Evolutionary conservation across 805 yeast species (phyloP), one percentile per base, ranked within the genome.

Genomic region (Metschnikowia kofuensis): DNA sequence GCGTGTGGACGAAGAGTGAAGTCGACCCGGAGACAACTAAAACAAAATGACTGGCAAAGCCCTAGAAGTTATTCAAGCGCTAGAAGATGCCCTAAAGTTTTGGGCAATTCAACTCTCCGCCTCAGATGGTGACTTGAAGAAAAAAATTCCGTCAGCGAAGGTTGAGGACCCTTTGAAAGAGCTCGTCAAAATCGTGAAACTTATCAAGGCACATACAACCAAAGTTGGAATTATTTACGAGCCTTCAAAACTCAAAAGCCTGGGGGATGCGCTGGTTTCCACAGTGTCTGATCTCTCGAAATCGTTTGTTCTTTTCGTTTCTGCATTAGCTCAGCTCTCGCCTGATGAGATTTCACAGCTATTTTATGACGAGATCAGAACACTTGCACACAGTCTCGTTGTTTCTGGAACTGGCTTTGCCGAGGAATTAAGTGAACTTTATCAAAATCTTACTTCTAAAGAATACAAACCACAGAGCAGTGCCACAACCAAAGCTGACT

Each of bases 141-240:
- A 38, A n/a, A 30, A 43, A 7, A 51, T 57, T 6, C 52, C 56
- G 5, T 51, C 60, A 13, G 54, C 60, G 2, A 41, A 37, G 27
- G 71, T 82, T 2, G 67, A 60, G 7, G 55, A 69, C 7, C 85
- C 88, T 3, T 55, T 80, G 8, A 69, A 66, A 6, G 96, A 89
- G 57, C 58, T 87, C 13, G 64, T 60, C 6, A 89, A 89, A 61
- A 59, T 87, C 7, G 63, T 80, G 15, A 74, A 78, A 49, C 68
- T 89, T 36, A 71, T 85, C 8, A 83, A 76, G 63, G 90, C 96
- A 1, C 90, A 87, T 61, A 74, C 85, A 2, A 89, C 96, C 2
- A 88, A 88, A 62, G 70, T 87, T 6, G 91, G 90, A 1, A 75
- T 85, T 28, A 78, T 85, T 0, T 85, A 82, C 69, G 82, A 80